A percentile compares a stretch with the other conserved stretches of the same genome.
phyloP scores from a whole-genome alignment of 208 protist species.

The Trypanosoma vivax region DNA sequence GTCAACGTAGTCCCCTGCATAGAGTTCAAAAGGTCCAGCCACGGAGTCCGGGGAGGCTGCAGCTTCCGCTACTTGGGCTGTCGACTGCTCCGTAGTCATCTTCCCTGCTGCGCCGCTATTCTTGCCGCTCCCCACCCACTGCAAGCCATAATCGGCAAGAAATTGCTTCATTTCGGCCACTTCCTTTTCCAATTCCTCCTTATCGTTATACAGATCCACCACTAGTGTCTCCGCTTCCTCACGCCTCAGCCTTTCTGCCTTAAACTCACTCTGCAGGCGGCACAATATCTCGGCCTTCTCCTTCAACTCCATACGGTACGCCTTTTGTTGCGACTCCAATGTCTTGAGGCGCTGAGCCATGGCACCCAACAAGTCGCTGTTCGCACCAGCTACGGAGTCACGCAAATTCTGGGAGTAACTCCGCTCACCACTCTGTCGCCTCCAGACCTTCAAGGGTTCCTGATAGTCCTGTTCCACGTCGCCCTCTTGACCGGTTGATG shows the following conservation, averaged over 20 bases:
- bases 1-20: slow-evolving; percentile 28
- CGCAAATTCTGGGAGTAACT: slow-evolving; percentile 50
- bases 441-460: not conserved
- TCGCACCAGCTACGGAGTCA: slow-evolving; percentile 28
- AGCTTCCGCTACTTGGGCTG: not conserved
- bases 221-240: slow-evolving; percentile 62
- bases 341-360: slow-evolving; percentile 72
- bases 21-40: slow-evolving; percentile 30
- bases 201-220: slow-evolving; percentile 68
- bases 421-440: slow-evolving; percentile 10
- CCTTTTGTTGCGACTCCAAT: slow-evolving; percentile 59
- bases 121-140: slow-evolving; percentile 22
- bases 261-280: slow-evolving; percentile 39
- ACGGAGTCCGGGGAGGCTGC: slow-evolving; percentile 1
- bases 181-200: slow-evolving; percentile 49
- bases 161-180: slow-evolving; percentile 38
- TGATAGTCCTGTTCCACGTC: not conserved
- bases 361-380: slow-evolving; percentile 43
- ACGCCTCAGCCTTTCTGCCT: slow-evolving; percentile 41
- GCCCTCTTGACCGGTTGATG: not conserved
- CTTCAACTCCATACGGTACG: slow-evolving; percentile 61
- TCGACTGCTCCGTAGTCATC: slow-evolving; percentile 3
- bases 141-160: slow-evolving; percentile 39
- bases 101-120: not conserved
- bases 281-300: slow-evolving; percentile 63